Evolutionary conservation across 345 rosid genomes (phyloP).

Genomic region (Eucalyptus pumila): DNA sequence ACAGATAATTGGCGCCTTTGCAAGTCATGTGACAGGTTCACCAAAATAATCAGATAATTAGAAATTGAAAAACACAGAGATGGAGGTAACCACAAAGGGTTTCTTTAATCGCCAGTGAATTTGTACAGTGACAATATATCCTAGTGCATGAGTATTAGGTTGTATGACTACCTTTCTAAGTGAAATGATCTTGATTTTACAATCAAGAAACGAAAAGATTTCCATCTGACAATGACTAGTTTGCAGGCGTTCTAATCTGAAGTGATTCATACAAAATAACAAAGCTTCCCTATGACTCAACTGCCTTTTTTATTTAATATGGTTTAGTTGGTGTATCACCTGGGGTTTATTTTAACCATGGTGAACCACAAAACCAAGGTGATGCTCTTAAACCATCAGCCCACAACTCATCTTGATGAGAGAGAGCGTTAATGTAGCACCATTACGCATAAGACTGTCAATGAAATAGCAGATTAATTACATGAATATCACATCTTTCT

Average conservation of each 20-base stretch:
- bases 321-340: not conserved
- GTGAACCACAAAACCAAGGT: not conserved
- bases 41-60: not conserved
- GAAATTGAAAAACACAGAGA: not conserved
- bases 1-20: conserved; percentile 79
- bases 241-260: not conserved
- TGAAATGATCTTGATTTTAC: not conserved
- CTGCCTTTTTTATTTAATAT: not conserved
- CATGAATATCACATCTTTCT: not conserved
- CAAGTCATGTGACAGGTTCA: not conserved
- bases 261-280: not conserved
- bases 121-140: not conserved
- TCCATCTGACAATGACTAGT: not conserved
- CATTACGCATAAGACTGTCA: not conserved
- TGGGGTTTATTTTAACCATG: not conserved
- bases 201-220: not conserved
- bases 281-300: not conserved
- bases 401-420: not conserved
- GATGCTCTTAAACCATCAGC: not conserved
- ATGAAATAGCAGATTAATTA: not conserved
- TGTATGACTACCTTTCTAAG: not conserved
- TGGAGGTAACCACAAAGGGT: not conserved
- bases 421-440: not conserved
- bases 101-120: not conserved
- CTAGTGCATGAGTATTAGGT: not conserved